These are phyloP conservation scores for Apiotrichum domesticum DNA, from an alignment of 1,284 basidiomycete genomes.

Conservation along the genomic window DNA sequence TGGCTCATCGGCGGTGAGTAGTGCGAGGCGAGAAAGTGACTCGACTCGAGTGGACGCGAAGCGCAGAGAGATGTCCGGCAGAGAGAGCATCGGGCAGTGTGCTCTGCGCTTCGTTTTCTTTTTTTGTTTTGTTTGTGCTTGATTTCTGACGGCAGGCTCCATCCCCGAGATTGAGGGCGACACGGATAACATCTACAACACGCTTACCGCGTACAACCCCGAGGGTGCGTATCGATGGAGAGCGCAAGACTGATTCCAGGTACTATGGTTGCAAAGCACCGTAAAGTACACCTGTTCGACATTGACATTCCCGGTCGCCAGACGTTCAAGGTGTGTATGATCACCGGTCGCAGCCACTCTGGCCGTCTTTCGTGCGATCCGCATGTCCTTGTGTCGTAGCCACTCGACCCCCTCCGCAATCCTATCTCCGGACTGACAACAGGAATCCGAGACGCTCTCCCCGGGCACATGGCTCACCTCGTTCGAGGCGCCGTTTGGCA, in stretches of 20 bases:
- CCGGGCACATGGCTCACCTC: conserved; percentile 70
- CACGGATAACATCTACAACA: conserved; percentile 78
- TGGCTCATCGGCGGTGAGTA: conserved; percentile 85
- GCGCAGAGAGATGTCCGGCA: too few relatives aligned
- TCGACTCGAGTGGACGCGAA: too few relatives aligned
- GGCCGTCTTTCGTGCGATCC: too few relatives aligned
- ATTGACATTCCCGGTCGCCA: conserved; percentile 97
- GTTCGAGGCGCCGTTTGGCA: conserved; percentile 69
- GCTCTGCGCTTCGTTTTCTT: too few relatives aligned
- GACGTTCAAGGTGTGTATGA: conserved; percentile 71
- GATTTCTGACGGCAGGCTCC: conserved; percentile 56
- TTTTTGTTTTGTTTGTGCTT: not conserved
- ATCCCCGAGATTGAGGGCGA: conserved; percentile 72
- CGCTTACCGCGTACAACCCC: conserved; percentile 82
- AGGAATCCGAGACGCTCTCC: conserved; percentile 91
- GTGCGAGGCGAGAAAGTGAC: too few relatives aligned
- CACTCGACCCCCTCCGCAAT: not conserved
- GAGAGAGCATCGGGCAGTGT: too few relatives aligned
- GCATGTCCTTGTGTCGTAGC: not conserved
- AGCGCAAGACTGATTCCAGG: conserved; percentile 50
- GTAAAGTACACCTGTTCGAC: conserved; percentile 96
- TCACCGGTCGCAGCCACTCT: too few relatives aligned
- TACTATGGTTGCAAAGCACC: conserved; percentile 76
- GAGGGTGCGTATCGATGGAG: conserved; percentile 53
- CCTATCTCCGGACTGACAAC: conserved; percentile 2